Percentiles rank a stretch among this genome's conserved stretches.
These are phyloP conservation scores for Setomelanomma holmii DNA, from an alignment of 2,329 filamentous ascomycete species.

Conservation along the genomic window DNA sequence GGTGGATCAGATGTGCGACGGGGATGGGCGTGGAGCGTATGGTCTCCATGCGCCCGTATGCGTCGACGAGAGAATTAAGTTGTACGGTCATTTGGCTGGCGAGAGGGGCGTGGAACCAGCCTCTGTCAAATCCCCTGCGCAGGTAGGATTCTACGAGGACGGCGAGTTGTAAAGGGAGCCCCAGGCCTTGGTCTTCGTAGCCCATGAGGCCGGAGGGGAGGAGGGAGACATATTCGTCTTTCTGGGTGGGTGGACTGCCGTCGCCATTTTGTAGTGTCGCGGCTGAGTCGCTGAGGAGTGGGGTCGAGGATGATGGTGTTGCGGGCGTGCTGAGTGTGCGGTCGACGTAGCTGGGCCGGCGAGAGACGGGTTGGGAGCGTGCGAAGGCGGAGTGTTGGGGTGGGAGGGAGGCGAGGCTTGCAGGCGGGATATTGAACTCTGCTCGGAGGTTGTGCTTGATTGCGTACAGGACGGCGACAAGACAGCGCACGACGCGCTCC, in stretches of 20 bases:
- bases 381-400: constrained; percentile 21
- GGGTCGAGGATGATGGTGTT: constrained; percentile 25
- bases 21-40: constrained; percentile 70
- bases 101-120: constrained; percentile 67
- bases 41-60: constrained; percentile 70
- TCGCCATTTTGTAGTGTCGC: constrained; percentile 31
- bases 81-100: constrained; percentile 65
- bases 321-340: constrained; percentile 10
- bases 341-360: constrained; percentile 39
- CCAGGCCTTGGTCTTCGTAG: constrained; percentile 64
- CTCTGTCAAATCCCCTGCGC: constrained; percentile 61
- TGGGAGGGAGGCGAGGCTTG: constrained; percentile 28
- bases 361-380: constrained; percentile 22
- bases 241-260: constrained; percentile 40
- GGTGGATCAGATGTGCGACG: constrained; percentile 70
- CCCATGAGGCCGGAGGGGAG: constrained; percentile 59
- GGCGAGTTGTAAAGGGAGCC: constrained; percentile 66
- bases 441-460: constrained; percentile 70
- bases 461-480: constrained; percentile 68
- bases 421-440: constrained; percentile 61
- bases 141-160: constrained; percentile 68
- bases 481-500: constrained; percentile 64
- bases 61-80: constrained; percentile 63
- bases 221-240: constrained; percentile 59
- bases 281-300: constrained; percentile 26